Conservation (phyloP, 2,329 filamentous ascomycete species). For the Alternaria infectoria region DNA sequence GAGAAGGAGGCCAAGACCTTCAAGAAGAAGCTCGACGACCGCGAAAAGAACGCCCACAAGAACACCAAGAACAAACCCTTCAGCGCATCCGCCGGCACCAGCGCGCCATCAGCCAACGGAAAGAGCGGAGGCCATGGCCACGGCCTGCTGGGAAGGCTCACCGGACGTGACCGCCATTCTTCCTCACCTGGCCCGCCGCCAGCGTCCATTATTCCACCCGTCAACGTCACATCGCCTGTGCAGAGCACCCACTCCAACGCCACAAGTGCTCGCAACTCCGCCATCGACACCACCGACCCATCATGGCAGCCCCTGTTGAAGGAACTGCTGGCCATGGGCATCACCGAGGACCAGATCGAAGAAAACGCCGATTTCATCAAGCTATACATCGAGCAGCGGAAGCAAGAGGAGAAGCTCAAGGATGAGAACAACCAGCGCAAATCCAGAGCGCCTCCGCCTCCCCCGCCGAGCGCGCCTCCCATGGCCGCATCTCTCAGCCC, state of each 20-base stretch:
- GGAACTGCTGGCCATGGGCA: slow-evolving; percentile 68
- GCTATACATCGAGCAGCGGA: slow-evolving; percentile 69
- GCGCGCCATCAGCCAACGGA: slow-evolving; percentile 34
- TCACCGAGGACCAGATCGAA: slow-evolving; percentile 71
- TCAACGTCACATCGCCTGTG: slow-evolving; percentile 48
- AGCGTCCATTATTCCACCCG: slow-evolving; percentile 58
- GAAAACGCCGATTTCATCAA: slow-evolving; percentile 73
- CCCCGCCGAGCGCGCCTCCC: slow-evolving; percentile 58
- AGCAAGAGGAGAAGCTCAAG: slow-evolving; percentile 56
- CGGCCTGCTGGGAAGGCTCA: slow-evolving; percentile 60
- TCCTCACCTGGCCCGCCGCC: slow-evolving; percentile 50
- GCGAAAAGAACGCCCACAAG: slow-evolving; percentile 94
- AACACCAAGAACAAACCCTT: slow-evolving; percentile 82
- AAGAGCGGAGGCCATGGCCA: slow-evolving; percentile 45
- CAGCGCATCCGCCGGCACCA: slow-evolving; percentile 46
- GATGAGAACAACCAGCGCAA: slow-evolving; percentile 58
- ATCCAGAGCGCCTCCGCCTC: slow-evolving; percentile 66
- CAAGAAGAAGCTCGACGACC: slow-evolving; percentile 95
- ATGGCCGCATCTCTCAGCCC: slow-evolving; percentile 60
- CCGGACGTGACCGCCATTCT: slow-evolving; percentile 55
- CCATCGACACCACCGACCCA: slow-evolving; percentile 67
- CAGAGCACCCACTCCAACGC: slow-evolving; percentile 43
- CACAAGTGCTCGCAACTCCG: slow-evolving; percentile 49
- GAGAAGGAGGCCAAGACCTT: slow-evolving; percentile 98
- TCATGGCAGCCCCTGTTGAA: slow-evolving; percentile 66